These are phyloP conservation scores for Debaryomyces maramus DNA, from an alignment of 805 yeast species.

Conservation along the genomic window DNA sequence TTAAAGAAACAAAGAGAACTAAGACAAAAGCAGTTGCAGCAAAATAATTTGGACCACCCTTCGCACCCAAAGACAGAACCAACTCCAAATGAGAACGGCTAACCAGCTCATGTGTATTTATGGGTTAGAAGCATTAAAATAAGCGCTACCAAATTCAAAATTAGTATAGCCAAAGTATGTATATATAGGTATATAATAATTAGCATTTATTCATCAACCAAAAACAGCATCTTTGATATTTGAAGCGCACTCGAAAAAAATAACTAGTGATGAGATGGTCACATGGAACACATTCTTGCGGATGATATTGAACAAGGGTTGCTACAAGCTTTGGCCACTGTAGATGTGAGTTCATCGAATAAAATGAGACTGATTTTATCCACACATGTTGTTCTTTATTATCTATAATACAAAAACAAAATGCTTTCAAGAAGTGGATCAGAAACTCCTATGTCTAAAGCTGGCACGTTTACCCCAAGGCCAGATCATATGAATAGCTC, in stretches of 20 bases:
- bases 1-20: slow-evolving; percentile 23
- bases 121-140: too few relatives aligned
- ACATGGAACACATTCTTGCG: neutral
- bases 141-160: too few relatives aligned
- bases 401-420: neutral
- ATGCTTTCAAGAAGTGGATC: slow-evolving; percentile 20
- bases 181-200: too few relatives aligned
- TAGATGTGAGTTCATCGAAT: neutral
- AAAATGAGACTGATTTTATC: neutral
- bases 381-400: neutral
- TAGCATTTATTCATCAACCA: too few relatives aligned
- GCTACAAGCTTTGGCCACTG: neutral
- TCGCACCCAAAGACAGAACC: neutral
- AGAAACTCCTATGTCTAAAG: slow-evolving; percentile 15
- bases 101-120: too few relatives aligned
- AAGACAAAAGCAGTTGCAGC: slow-evolving; percentile 12
- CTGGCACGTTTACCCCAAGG: slow-evolving; percentile 13
- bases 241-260: neutral
- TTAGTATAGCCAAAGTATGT: too few relatives aligned
- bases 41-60: neutral
- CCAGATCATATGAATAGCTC: slow-evolving; percentile 20
- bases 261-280: neutral
- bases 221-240: too few relatives aligned
- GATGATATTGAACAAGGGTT: neutral
- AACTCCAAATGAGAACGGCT: too few relatives aligned